phyloP scores from a whole-genome alignment of 805 yeast species.

The Lipomyces starkeyi region DNA sequence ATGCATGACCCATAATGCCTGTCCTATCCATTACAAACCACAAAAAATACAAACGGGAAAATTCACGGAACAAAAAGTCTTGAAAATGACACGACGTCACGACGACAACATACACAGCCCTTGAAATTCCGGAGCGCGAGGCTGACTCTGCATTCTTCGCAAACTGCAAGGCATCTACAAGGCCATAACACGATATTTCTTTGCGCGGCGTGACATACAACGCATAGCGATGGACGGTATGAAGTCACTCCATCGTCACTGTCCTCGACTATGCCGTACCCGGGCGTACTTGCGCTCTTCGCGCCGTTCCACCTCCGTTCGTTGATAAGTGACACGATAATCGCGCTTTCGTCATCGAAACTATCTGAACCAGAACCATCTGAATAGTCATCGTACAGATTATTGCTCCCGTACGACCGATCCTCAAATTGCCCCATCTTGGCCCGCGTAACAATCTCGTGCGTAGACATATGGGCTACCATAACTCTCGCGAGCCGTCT shows the following conservation, averaged over 20 bases:
- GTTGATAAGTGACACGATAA: slow-evolving; percentile 23
- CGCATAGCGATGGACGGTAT: slow-evolving; percentile 54
- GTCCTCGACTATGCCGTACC: slow-evolving; percentile 15
- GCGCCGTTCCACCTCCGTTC: slow-evolving; percentile 19
- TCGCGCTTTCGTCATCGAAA: slow-evolving; percentile 22
- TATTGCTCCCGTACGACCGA: not conserved
- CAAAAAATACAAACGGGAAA: not conserved
- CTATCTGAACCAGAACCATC: slow-evolving; percentile 39
- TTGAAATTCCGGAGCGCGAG: slow-evolving; percentile 73
- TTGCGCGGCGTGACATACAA: slow-evolving; percentile 76
- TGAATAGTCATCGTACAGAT: slow-evolving; percentile 17
- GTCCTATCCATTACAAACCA: not conserved
- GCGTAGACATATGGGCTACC: slow-evolving; percentile 31
- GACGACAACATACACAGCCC: slow-evolving; percentile 85
- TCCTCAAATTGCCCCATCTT: slow-evolving; percentile 19
- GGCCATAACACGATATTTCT: slow-evolving; percentile 91
- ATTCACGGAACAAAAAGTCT: slow-evolving; percentile 60
- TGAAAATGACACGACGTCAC: slow-evolving; percentile 70
- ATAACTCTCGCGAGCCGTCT: slow-evolving; percentile 27
- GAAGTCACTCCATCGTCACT: slow-evolving; percentile 21
- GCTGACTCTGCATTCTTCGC: slow-evolving; percentile 80
- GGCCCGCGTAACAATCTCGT: slow-evolving; percentile 29
- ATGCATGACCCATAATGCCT: not conserved
- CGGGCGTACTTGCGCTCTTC: slow-evolving; percentile 1
- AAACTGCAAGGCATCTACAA: slow-evolving; percentile 84